A percentile compares a stretch with the other conserved stretches of the same genome.
Evolutionary conservation across 1,284 basidiomycete genomes (phyloP).

Genomic region (Irpex sp.): DNA sequence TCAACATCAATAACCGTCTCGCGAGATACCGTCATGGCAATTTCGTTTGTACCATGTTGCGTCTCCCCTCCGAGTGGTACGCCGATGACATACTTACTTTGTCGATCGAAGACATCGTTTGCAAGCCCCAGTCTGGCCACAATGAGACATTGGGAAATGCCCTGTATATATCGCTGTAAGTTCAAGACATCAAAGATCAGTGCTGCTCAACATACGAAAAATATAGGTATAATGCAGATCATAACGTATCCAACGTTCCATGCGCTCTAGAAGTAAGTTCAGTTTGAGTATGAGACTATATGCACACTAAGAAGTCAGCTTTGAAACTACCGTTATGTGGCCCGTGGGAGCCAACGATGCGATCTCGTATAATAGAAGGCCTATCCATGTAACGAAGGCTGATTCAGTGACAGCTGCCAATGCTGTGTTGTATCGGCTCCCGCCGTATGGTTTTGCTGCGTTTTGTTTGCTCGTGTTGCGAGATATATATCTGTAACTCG

Average conservation of each 20-base stretch:
- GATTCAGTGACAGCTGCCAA: constrained; percentile 21
- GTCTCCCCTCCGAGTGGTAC: neutral
- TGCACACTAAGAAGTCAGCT: neutral
- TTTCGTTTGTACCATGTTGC: neutral
- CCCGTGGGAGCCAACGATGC: constrained; percentile 20
- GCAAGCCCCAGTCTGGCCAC: neutral
- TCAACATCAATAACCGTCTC: neutral
- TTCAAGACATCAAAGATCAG: neutral
- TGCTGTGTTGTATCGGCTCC: neutral
- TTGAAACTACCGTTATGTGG: constrained; percentile 15
- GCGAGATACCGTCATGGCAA: neutral
- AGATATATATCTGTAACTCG: neutral
- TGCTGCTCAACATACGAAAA: constrained; percentile 1
- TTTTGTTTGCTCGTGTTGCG: neutral
- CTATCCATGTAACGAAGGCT: constrained; percentile 23
- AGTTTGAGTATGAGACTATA: too few relatives aligned
- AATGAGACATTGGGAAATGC: constrained; percentile 19
- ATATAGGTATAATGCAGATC: constrained; percentile 9
- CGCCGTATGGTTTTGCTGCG: neutral
- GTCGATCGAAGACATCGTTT: neutral
- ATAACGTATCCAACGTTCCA: constrained; percentile 5
- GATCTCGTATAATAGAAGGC: constrained; percentile 22
- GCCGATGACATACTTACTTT: neutral
- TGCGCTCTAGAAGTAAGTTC: neutral
- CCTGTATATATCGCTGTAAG: constrained; percentile 4